phyloP scores from a whole-genome alignment of 164 flowering plant genomes.

The Vitis vinifera region ASM3070453v1 NC_081807.1:7307001-7307500 shows the following conservation, averaged over 20 bases:
- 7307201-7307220: conserved; percentile 65
- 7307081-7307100: too few relatives aligned
- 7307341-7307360: conserved; percentile 65
- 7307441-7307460: neutral
- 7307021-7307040: too few relatives aligned
- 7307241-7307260: conserved; percentile 71
- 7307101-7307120: neutral
- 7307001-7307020: too few relatives aligned
- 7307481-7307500: neutral
- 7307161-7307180: conserved; percentile 70
- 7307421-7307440: too few relatives aligned
- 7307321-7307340: conserved; percentile 97
- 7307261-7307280: conserved; percentile 65
- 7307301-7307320: conserved; percentile 97
- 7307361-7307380: conserved; percentile 25
- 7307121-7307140: neutral
- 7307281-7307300: conserved; percentile 88
- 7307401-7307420: conserved; percentile 49
- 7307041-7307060: too few relatives aligned
- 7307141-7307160: neutral
- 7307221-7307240: conserved; percentile 55
- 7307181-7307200: conserved; percentile 95
- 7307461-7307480: neutral
- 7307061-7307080: too few relatives aligned
- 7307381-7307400: conserved; percentile 70